phyloP scores from a whole-genome alignment of 441 rosid genomes.

The Theobroma grandiflorum region DNA sequence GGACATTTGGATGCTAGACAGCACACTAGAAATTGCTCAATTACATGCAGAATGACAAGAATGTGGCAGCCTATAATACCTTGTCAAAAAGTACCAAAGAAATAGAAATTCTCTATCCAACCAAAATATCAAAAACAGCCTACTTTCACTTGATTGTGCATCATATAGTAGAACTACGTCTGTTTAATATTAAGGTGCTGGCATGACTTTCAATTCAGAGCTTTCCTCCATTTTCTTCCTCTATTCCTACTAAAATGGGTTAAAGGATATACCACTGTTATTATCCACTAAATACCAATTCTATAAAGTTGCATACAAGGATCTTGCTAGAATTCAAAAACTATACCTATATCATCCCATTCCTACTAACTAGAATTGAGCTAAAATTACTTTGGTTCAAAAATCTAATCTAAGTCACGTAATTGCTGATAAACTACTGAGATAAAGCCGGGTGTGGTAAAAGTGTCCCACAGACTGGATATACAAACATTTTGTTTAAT shows the following conservation, averaged over 20 bases:
- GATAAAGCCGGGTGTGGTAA: background rate
- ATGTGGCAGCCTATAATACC: background rate
- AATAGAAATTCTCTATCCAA: background rate
- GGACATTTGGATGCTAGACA: background rate
- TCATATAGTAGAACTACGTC: background rate
- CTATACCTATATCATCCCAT: background rate
- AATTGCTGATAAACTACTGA: background rate
- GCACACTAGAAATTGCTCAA: background rate
- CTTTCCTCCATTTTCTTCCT: background rate
- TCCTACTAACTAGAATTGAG: background rate
- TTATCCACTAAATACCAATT: background rate
- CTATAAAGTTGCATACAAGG: background rate
- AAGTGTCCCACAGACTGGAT: background rate
- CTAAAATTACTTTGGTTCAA: background rate
- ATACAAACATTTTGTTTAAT: background rate
- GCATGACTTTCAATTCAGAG: background rate
- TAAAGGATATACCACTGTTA: background rate
- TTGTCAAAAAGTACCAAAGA: background rate
- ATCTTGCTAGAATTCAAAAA: background rate
- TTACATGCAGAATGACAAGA: background rate
- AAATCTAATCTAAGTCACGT: background rate
- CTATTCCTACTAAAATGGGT: no score
- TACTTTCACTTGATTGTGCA: background rate
- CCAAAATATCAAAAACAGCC: background rate
- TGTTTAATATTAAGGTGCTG: background rate